Evolutionary conservation across 2,329 filamentous ascomycete genomes (phyloP).

Genomic region (Botrytis cinerea): DNA sequence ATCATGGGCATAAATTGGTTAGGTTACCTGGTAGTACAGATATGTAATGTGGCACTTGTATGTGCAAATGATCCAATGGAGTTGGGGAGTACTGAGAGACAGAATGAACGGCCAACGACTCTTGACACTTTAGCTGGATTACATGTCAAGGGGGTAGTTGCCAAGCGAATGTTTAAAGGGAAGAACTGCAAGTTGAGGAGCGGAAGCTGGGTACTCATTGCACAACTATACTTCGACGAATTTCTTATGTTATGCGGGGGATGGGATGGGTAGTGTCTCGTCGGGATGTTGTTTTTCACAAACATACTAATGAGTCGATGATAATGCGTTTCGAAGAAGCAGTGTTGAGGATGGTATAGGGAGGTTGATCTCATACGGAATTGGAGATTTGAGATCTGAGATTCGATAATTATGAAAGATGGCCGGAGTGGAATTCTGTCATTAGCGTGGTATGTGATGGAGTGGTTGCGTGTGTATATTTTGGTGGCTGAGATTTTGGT

Average conservation of each 20-base stretch:
- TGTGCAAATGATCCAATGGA: neutral
- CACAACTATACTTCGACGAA: neutral
- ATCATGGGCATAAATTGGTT: slow-evolving; percentile 37
- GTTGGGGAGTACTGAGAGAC: neutral
- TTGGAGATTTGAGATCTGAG: slow-evolving; percentile 1
- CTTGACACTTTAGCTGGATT: neutral
- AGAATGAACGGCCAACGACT: neutral
- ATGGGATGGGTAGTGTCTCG: neutral
- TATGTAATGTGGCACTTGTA: slow-evolving; percentile 27
- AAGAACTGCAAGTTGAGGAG: neutral
- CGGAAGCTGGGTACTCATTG: neutral
- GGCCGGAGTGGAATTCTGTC: neutral
- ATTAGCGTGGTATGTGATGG: neutral
- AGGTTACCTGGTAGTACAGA: slow-evolving; percentile 37
- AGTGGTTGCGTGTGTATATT: neutral
- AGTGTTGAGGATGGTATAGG: neutral
- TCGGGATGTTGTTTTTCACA: neutral
- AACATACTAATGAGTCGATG: neutral
- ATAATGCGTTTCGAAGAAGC: neutral
- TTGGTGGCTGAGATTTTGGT: neutral
- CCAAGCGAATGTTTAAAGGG: neutral
- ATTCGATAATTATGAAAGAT: neutral
- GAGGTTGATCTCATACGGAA: neutral
- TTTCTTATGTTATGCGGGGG: neutral
- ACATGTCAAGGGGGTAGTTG: neutral